phyloP scores from a whole-genome alignment of 164 flowering plant species.

The Umbellularia californica region DNA sequence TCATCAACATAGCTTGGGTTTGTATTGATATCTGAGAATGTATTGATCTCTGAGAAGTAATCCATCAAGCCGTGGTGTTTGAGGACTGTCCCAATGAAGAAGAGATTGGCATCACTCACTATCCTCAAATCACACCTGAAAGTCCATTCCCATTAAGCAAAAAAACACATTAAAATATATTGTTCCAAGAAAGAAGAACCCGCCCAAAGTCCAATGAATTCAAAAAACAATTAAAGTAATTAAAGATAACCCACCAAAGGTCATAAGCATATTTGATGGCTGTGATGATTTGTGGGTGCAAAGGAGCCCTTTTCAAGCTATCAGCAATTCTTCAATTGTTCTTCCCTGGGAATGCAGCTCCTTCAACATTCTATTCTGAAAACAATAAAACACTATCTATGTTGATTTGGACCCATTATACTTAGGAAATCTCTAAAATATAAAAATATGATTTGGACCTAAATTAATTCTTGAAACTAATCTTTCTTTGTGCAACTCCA shows the following conservation, averaged over 20 bases:
- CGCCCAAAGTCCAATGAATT: neutral
- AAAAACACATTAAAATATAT: neutral
- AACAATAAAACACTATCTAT: neutral
- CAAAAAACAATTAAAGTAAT: neutral
- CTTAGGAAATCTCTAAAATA: too few species aligned
- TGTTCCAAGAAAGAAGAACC: neutral
- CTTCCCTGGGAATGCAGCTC: slow-evolving; percentile 61
- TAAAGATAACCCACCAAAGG: slow-evolving; percentile 44
- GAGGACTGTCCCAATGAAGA: slow-evolving; percentile 71
- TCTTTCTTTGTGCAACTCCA: neutral
- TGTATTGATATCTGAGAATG: slow-evolving; percentile 63
- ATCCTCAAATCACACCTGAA: slow-evolving; percentile 77
- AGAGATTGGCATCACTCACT: slow-evolving; percentile 73
- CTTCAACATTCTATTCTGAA: slow-evolving; percentile 57
- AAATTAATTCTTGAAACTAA: too few species aligned
- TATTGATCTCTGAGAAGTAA: slow-evolving; percentile 61
- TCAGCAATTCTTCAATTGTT: slow-evolving; percentile 57
- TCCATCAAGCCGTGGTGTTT: slow-evolving; percentile 52
- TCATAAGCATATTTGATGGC: slow-evolving; percentile 60
- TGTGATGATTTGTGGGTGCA: slow-evolving; percentile 43
- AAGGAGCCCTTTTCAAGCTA: slow-evolving; percentile 40
- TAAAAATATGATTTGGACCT: too few species aligned
- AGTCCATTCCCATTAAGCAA: neutral
- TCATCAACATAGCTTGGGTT: slow-evolving; percentile 55
- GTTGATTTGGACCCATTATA: too few species aligned